These are phyloP conservation scores for Serendipita sp. DNA, from an alignment of 1,284 basidiomycete genomes.

Conservation along the genomic window DNA sequence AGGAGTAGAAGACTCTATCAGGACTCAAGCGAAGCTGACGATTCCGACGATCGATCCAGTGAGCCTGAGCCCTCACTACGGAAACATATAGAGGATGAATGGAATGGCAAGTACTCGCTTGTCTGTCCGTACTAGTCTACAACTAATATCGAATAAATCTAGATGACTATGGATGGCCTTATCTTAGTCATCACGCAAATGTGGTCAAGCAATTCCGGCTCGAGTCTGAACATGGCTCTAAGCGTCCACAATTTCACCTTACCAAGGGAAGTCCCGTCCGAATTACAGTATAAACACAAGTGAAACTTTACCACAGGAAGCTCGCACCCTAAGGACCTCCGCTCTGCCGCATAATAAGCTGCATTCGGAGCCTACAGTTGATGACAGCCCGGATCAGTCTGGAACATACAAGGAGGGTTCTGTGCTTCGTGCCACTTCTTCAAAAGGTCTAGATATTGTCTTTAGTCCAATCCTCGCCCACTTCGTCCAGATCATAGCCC, in stretches of 20 bases:
- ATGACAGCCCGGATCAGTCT: no score
- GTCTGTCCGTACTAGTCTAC: neutral
- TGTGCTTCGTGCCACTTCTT: neutral
- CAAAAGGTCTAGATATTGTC: neutral
- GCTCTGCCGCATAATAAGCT: neutral
- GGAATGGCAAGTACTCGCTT: neutral
- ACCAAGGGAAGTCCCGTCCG: neutral
- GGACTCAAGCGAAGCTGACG: neutral
- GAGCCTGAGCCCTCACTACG: neutral
- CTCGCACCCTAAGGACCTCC: neutral
- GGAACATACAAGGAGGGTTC: neutral
- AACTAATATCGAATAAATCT: neutral
- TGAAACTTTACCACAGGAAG: neutral
- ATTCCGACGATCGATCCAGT: neutral
- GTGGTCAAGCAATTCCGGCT: neutral
- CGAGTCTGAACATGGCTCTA: neutral
- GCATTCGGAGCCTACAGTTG: neutral
- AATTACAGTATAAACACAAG: neutral
- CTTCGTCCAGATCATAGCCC: neutral
- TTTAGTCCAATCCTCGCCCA: conserved; percentile 4
- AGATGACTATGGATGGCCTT: conserved; percentile 4
- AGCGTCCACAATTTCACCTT: neutral
- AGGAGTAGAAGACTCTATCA: neutral
- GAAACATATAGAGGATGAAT: neutral
- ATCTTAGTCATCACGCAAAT: neutral